These are phyloP conservation scores for Cladosporium sp. DNA, from an alignment of 2,329 filamentous ascomycete genomes.

Conservation along the genomic window DNA sequence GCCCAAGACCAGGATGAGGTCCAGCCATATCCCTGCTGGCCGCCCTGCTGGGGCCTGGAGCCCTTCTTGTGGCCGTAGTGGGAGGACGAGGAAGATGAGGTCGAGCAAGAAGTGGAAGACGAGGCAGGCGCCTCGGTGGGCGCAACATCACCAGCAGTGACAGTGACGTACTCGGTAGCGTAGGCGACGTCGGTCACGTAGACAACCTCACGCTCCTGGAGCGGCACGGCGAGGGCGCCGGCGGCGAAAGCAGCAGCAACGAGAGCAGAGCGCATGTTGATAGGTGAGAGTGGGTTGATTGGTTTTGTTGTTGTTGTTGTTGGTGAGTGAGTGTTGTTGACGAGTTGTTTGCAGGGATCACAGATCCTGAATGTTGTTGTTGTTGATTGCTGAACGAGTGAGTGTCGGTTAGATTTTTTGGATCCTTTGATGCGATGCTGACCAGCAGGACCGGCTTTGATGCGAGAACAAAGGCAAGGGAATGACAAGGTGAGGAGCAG, in stretches of 20 bases:
- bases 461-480: conserved; percentile 13
- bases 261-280: conserved; percentile 39
- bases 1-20: conserved; percentile 15
- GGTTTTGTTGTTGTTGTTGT: conserved; percentile 24
- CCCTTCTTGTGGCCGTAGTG: conserved; percentile 28
- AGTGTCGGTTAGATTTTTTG: conserved; percentile 12
- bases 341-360: conserved; percentile 21
- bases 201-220: conserved; percentile 32
- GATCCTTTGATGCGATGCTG: conserved; percentile 17
- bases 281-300: conserved; percentile 25
- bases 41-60: neutral
- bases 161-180: conserved; percentile 38
- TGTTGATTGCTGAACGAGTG: conserved; percentile 11
- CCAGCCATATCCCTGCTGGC: conserved; percentile 1
- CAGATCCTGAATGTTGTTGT: conserved; percentile 23
- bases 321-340: conserved; percentile 16
- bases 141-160: conserved; percentile 31
- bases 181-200: conserved; percentile 34
- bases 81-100: conserved; percentile 5
- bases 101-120: neutral
- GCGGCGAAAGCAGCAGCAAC: conserved; percentile 39
- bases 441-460: conserved; percentile 19
- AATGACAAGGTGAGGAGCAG: conserved; percentile 7
- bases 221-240: conserved; percentile 38
- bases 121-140: conserved; percentile 23